Evolutionary conservation across 768 basidiomycete species (phyloP).

Genomic region (Russula virescens): DNA sequence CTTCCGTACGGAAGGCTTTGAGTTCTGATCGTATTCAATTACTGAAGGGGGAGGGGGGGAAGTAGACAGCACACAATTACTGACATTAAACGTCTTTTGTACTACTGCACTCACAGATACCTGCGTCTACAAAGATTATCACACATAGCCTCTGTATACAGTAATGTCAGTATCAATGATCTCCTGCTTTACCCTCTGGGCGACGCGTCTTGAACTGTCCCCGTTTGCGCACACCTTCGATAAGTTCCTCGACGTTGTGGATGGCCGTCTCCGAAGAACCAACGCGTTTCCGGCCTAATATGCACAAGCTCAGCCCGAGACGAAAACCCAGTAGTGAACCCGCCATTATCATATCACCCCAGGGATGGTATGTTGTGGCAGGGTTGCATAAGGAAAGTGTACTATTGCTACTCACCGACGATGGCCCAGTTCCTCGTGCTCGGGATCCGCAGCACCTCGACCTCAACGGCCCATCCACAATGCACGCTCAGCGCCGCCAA

Average conservation of each 20-base stretch:
- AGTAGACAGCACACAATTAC: not conserved
- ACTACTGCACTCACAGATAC: not conserved
- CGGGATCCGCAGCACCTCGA: slow-evolving; percentile 82
- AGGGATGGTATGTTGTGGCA: too few species aligned
- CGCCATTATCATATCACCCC: too few species aligned
- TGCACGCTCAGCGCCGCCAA: slow-evolving; percentile 62
- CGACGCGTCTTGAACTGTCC: slow-evolving; percentile 68
- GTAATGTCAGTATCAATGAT: slow-evolving; percentile 27
- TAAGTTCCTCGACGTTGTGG: slow-evolving; percentile 46
- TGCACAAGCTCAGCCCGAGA: slow-evolving; percentile 13
- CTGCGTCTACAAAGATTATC: not conserved
- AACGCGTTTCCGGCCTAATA: slow-evolving; percentile 31
- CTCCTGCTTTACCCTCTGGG: slow-evolving; percentile 62
- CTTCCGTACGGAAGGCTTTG: slow-evolving; percentile 84
- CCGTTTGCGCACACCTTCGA: slow-evolving; percentile 50
- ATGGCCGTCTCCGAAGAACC: slow-evolving; percentile 32
- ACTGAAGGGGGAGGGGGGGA: too few species aligned
- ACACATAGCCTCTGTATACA: not conserved
- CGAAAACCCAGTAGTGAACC: not conserved
- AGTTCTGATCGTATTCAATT: slow-evolving; percentile 49
- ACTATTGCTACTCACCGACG: slow-evolving; percentile 52
- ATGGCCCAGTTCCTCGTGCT: slow-evolving; percentile 93
- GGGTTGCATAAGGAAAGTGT: too few species aligned
- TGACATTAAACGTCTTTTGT: not conserved
- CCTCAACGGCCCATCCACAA: slow-evolving; percentile 85